Evolutionary conservation across 805 yeast species (phyloP).

Genomic region (Schwanniomyces vanrijiae): DNA sequence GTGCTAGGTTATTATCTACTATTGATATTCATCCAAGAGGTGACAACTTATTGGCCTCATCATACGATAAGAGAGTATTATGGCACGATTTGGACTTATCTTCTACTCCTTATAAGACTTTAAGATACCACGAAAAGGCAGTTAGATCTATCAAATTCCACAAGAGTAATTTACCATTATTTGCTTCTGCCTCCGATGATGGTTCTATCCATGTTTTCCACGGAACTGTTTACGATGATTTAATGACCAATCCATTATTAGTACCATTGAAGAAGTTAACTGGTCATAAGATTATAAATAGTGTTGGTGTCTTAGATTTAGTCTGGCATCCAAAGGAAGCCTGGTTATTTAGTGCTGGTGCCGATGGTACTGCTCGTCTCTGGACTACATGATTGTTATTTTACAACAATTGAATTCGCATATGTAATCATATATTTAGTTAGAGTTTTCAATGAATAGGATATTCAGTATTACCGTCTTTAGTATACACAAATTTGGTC

Average conservation of each 20-base stretch:
- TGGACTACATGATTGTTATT: slow-evolving; percentile 73
- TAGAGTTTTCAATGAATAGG: slow-evolving; percentile 3
- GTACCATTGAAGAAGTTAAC: slow-evolving; percentile 93
- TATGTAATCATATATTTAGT: slow-evolving; percentile 4
- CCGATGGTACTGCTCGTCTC: slow-evolving; percentile 91
- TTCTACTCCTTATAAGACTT: slow-evolving; percentile 88
- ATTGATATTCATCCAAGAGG: slow-evolving; percentile 96
- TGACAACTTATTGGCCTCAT: slow-evolving; percentile 87
- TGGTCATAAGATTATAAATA: slow-evolving; percentile 80
- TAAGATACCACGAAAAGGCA: slow-evolving; percentile 93
- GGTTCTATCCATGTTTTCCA: slow-evolving; percentile 93
- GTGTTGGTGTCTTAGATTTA: slow-evolving; percentile 83
- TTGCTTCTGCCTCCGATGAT: slow-evolving; percentile 94
- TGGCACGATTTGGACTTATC: slow-evolving; percentile 97
- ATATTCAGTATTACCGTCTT: slow-evolving; percentile 8
- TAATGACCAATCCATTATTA: slow-evolving; percentile 90
- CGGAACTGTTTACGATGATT: slow-evolving; percentile 92
- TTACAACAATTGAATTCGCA: background rate
- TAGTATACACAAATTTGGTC: slow-evolving; percentile 10
- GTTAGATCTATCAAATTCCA: slow-evolving; percentile 89
- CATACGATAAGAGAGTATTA: slow-evolving; percentile 90
- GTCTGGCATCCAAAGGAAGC: slow-evolving; percentile 98
- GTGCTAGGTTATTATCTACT: slow-evolving; percentile 91
- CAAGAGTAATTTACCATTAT: slow-evolving; percentile 79
- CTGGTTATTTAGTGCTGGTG: slow-evolving; percentile 96